Conservation (phyloP, 78 protist species). For the Isochrysis galbana region DNA sequence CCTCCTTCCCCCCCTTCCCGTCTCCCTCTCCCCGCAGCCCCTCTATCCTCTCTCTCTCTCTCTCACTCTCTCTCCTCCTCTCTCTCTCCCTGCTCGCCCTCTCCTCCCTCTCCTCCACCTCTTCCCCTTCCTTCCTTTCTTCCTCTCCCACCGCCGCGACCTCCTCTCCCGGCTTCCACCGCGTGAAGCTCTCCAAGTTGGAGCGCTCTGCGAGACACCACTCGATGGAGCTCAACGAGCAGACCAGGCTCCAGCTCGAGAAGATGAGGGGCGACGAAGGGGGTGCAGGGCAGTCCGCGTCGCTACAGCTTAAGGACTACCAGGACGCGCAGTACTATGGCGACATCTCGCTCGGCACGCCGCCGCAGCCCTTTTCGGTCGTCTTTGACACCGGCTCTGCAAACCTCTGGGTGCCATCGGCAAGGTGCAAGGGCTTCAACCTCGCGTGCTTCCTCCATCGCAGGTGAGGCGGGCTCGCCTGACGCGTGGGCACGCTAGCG, state of each 20-base stretch:
- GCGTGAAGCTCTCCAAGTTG: background rate
- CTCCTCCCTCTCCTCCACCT: too few species aligned
- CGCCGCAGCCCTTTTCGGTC: conserved; percentile 90
- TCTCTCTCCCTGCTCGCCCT: too few species aligned
- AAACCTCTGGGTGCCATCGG: conserved; percentile 86
- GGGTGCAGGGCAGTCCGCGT: too few species aligned
- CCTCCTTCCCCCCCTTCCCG: too few species aligned
- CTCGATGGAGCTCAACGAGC: background rate
- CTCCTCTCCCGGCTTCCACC: background rate
- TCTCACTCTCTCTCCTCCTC: too few species aligned
- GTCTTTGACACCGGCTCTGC: conserved; percentile 95
- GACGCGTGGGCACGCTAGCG: too few species aligned
- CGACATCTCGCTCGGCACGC: conserved; percentile 90
- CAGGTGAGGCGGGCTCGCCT: too few species aligned
- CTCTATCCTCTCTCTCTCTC: too few species aligned
- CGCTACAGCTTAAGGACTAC: background rate
- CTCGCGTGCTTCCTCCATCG: background rate
- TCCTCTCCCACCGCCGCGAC: too few species aligned
- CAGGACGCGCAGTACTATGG: conserved; percentile 86
- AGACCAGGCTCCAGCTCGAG: background rate
- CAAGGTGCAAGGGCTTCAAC: background rate
- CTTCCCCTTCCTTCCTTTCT: too few species aligned
- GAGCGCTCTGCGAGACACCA: background rate
- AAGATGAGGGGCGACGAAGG: background rate
- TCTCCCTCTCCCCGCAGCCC: too few species aligned